Conservation (phyloP, 345 rosid genomes). For the Eucalyptus fibrosa region DNA sequence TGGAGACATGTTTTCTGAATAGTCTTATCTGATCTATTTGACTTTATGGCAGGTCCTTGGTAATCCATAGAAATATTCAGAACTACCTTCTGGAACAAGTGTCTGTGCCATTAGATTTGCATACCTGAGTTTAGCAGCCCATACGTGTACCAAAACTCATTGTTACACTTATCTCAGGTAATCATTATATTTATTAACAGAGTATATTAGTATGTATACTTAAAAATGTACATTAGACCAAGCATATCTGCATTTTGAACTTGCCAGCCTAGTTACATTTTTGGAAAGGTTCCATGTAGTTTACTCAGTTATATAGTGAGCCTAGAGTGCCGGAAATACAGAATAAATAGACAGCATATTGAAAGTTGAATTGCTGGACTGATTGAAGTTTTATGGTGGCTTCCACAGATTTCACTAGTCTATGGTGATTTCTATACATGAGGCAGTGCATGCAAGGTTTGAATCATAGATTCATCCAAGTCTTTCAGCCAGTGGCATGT, state of each 20-base stretch:
- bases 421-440: not conserved
- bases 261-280: not conserved
- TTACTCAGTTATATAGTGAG: not conserved
- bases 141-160: not conserved
- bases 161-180: not conserved
- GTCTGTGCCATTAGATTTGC: not conserved
- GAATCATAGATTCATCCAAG: not conserved
- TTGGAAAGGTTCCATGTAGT: not conserved
- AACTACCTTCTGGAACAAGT: not conserved
- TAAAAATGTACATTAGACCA: not conserved
- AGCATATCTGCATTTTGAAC: not conserved
- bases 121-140: not conserved
- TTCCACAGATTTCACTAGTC: not conserved
- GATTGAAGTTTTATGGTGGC: not conserved
- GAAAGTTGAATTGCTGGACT: not conserved
- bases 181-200: not conserved
- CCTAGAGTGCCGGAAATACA: not conserved
- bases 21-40: not conserved
- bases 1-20: not conserved
- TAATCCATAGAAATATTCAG: not conserved
- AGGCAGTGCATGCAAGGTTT: not conserved
- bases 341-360: not conserved
- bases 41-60: not conserved
- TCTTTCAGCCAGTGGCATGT: not conserved
- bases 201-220: not conserved